phyloP scores from a whole-genome alignment of 164 flowering plant species.

The Taxillus chinensis region DNA sequence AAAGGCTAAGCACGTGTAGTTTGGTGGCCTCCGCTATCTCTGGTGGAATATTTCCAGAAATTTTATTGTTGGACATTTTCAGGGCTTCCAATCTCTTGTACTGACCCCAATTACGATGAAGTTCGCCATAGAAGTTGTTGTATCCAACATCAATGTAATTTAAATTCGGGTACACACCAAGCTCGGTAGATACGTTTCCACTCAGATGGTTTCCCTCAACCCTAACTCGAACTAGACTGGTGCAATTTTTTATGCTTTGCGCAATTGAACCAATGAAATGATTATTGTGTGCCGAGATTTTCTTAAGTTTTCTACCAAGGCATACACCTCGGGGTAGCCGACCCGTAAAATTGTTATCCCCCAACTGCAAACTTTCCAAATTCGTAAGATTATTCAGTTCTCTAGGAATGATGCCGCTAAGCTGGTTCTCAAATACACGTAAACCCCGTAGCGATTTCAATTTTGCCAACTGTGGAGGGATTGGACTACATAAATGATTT shows the following conservation, averaged over 20 bases:
- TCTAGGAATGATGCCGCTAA: no score
- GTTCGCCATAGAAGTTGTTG: background rate
- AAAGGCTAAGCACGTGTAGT: background rate
- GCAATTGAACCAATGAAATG: background rate
- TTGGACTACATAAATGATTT: background rate
- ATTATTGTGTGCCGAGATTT: background rate
- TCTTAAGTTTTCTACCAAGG: no score
- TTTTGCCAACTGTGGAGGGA: background rate
- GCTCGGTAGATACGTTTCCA: background rate
- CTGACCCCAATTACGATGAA: background rate
- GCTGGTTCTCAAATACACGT: no score
- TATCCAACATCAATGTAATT: background rate
- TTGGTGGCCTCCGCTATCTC: background rate
- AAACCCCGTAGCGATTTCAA: no score
- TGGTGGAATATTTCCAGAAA: no score
- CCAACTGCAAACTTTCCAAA: background rate
- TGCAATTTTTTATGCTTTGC: background rate
- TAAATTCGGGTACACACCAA: background rate
- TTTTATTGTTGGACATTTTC: no score
- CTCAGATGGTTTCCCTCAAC: background rate
- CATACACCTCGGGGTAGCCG: no score
- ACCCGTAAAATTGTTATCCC: no score
- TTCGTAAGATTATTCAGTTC: background rate
- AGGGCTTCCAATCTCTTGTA: background rate
- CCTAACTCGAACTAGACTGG: background rate